Conservation (phyloP, 768 basidiomycete genomes). For the Chiua virens region DNA sequence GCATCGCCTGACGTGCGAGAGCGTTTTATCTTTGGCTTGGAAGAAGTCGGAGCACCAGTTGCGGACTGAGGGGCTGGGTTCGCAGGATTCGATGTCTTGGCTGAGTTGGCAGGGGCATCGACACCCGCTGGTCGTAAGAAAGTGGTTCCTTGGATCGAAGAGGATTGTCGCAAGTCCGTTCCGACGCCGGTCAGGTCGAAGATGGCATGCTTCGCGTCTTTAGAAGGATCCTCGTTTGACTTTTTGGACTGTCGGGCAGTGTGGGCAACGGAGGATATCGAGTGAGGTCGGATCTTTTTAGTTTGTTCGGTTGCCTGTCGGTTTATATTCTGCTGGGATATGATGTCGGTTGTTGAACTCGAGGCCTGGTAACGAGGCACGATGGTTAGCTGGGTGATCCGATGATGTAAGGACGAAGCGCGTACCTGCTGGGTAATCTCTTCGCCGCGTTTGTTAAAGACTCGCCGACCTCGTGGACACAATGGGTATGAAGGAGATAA, state of each 20-base stretch:
- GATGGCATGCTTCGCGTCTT: constrained; percentile 45
- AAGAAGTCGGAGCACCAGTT: constrained; percentile 3
- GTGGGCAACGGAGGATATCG: constrained; percentile 22
- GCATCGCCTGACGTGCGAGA: constrained; percentile 20
- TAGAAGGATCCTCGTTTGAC: constrained; percentile 23
- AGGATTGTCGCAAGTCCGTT: constrained; percentile 43
- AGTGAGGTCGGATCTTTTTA: constrained; percentile 16
- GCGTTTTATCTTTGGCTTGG: constrained; percentile 21
- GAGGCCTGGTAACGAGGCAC: constrained; percentile 21
- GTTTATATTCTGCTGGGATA: constrained; percentile 4
- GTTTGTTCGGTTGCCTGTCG: constrained; percentile 26
- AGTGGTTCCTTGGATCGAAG: constrained; percentile 2
- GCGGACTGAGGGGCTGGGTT: constrained; percentile 5
- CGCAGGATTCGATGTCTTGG: constrained; percentile 7
- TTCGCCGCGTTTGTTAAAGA: constrained; percentile 49
- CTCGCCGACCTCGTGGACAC: constrained; percentile 49
- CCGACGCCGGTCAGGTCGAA: constrained; percentile 50
- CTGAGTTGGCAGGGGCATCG: constrained; percentile 15
- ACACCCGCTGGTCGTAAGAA: constrained; percentile 26
- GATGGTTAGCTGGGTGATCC: constrained; percentile 14
- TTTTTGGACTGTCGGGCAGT: constrained; percentile 18
- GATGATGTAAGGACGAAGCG: constrained; percentile 20
- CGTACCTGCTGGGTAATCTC: constrained; percentile 38
- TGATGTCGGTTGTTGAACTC: constrained; percentile 5
- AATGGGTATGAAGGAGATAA: constrained; percentile 20